Evolutionary conservation across 2,329 filamentous ascomycete genomes (phyloP).

Genomic region (Talaromyces rugulosus): DNA sequence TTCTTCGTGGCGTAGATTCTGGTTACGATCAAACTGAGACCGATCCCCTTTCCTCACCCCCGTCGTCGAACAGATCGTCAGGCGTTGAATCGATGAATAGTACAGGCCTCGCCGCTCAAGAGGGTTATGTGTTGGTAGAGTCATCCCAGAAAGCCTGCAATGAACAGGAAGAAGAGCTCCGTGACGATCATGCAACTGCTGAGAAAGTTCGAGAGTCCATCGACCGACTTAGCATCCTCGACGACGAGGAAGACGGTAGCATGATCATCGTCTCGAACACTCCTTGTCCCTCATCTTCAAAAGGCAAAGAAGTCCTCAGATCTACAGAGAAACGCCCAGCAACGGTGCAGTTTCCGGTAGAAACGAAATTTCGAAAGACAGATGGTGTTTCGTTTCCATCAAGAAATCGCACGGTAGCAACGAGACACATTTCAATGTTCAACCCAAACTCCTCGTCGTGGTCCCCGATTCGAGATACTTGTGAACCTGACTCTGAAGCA

Average conservation of each 20-base stretch:
- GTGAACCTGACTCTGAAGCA: background rate
- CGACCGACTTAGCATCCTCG: background rate
- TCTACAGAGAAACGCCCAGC: background rate
- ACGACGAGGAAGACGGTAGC: background rate
- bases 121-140: background rate
- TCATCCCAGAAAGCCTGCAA: background rate
- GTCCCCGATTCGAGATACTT: background rate
- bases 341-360: background rate
- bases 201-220: background rate
- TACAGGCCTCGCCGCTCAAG: background rate
- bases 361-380: background rate
- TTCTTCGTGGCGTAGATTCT: background rate
- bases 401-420: background rate
- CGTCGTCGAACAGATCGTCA: background rate
- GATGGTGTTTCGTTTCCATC: background rate
- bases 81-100: background rate
- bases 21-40: conserved; percentile 1
- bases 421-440: conserved; percentile 2
- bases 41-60: background rate
- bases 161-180: background rate
- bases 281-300: background rate
- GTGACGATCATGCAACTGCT: background rate
- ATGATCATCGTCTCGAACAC: background rate
- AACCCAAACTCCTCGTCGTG: background rate
- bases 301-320: background rate